Conservation (phyloP, 441 rosid genomes). For the Brassica balearica region DNA sequence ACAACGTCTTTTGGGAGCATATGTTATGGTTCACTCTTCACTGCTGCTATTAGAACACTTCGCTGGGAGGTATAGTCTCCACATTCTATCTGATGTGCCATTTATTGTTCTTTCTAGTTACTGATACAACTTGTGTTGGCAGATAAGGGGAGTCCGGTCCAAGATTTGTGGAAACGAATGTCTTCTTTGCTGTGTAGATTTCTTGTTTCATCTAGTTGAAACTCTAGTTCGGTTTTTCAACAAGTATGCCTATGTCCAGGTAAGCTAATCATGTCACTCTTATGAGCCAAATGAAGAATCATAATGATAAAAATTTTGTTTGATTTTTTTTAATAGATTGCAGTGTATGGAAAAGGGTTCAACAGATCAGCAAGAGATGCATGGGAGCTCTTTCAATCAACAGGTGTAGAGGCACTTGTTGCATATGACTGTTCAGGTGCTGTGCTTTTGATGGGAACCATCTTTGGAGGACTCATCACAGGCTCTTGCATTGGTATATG, state of each 20-base stretch:
- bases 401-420: constrained; percentile 96
- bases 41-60: constrained; percentile 93
- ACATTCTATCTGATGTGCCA: too few species aligned
- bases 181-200: constrained; percentile 92
- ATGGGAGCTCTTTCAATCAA: constrained; percentile 96
- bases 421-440: constrained; percentile 98
- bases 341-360: constrained; percentile 93
- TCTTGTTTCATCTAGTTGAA: constrained; percentile 89
- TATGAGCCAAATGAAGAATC: constrained; percentile 13
- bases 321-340: constrained; percentile 61
- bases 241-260: constrained; percentile 98
- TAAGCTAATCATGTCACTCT: constrained; percentile 37
- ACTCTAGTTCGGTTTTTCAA: constrained; percentile 97
- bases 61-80: constrained; percentile 81
- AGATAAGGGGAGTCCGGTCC: constrained; percentile 95
- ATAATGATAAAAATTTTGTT: not conserved
- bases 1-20: constrained; percentile 97
- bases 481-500: constrained; percentile 89
- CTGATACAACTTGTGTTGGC: not conserved
- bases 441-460: constrained; percentile 85
- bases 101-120: too few species aligned
- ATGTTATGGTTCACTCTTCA: constrained; percentile 95
- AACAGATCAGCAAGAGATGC: constrained; percentile 96
- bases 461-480: constrained; percentile 88
- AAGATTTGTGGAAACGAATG: constrained; percentile 97